Conservation (phyloP, 192 early-diverging fungal genomes). For the Umbelopsis sp. region DNA sequence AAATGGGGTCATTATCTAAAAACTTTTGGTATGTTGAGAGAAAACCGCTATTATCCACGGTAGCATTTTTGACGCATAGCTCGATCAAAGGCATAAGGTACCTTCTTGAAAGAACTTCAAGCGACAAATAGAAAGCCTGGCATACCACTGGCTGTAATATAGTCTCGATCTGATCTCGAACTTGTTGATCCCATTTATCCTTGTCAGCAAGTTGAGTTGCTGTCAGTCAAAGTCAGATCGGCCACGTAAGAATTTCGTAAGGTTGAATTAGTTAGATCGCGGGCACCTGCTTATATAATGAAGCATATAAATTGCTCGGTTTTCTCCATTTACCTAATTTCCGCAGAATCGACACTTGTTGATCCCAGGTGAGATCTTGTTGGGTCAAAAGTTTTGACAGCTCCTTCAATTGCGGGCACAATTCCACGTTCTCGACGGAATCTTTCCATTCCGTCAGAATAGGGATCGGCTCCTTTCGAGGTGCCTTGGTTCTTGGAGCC, state of each 20-base stretch:
- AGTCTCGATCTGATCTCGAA: conserved; percentile 21
- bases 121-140: conserved; percentile 36
- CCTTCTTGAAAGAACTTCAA: conserved; percentile 35
- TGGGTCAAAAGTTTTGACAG: background rate
- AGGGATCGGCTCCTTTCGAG: background rate
- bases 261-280: too few species aligned
- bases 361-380: background rate
- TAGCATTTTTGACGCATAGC: background rate
- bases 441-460: background rate
- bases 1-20: background rate
- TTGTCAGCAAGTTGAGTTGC: background rate
- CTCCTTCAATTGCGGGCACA: background rate
- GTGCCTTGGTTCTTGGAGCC: background rate
- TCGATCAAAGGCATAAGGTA: conserved; percentile 34
- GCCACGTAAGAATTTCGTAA: too few species aligned
- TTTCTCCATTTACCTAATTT: background rate
- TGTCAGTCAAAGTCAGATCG: too few species aligned
- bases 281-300: background rate
- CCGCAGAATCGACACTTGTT: background rate
- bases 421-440: background rate
- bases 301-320: background rate
- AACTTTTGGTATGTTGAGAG: background rate
- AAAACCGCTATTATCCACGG: background rate
- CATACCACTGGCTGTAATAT: conserved; percentile 30
- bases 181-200: background rate